These are phyloP conservation scores for Aspergillus persii DNA, from an alignment of 2,329 filamentous ascomycete species.

Conservation along the genomic window DNA sequence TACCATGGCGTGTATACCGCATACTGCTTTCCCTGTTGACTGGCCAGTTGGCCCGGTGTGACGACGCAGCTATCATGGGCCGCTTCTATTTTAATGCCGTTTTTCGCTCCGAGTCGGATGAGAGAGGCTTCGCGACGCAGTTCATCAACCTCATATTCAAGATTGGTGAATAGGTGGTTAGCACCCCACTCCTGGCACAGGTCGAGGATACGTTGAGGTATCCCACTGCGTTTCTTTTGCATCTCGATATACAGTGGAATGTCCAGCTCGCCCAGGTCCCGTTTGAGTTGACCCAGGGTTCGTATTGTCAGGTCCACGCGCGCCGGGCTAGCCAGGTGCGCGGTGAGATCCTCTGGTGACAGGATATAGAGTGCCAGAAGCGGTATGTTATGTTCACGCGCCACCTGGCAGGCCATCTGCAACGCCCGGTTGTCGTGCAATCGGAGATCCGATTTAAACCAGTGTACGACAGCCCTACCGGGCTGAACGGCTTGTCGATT, in stretches of 20 bases:
- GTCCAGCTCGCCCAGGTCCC: constrained; percentile 66
- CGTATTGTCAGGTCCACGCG: constrained; percentile 80
- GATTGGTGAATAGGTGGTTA: constrained; percentile 74
- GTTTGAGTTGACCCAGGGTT: constrained; percentile 63
- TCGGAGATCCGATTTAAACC: constrained; percentile 85
- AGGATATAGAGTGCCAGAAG: constrained; percentile 75
- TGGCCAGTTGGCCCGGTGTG: constrained; percentile 65
- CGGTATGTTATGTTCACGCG: constrained; percentile 66
- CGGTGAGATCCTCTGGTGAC: constrained; percentile 80
- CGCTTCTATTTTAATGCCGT: constrained; percentile 66
- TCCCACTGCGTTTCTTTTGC: constrained; percentile 61
- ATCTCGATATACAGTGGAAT: constrained; percentile 78
- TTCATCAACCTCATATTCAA: constrained; percentile 92
- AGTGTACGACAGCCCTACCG: constrained; percentile 71
- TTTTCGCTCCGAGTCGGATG: constrained; percentile 59
- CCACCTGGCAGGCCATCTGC: constrained; percentile 63
- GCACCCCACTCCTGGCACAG: constrained; percentile 70
- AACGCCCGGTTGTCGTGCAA: constrained; percentile 71
- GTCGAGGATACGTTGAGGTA: constrained; percentile 62
- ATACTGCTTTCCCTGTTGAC: constrained; percentile 72
- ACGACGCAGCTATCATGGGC: constrained; percentile 83
- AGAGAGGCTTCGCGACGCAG: constrained; percentile 71
- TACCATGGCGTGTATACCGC: constrained; percentile 85
- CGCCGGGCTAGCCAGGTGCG: constrained; percentile 70
- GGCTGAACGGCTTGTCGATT: constrained; percentile 53